A percentile compares a stretch with the other conserved stretches of the same genome.
Conservation (phyloP, 2,329 filamentous ascomycete species). For the Zalaria obscura region DNA sequence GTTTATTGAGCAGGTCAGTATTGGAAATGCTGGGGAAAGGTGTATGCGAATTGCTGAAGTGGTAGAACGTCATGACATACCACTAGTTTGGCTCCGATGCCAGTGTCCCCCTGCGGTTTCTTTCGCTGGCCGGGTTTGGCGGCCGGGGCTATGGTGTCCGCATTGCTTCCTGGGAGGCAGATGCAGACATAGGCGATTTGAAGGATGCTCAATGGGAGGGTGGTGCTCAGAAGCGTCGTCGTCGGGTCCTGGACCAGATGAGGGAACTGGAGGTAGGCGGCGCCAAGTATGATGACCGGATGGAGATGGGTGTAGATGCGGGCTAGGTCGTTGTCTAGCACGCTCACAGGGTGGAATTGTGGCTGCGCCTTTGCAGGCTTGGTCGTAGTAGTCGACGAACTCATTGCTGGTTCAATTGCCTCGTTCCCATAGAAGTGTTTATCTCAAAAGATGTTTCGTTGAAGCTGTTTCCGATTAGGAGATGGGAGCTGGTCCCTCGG, state of each 20-base stretch:
- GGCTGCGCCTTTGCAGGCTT: no score
- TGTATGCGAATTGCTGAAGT: background rate
- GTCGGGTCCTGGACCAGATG: conserved; percentile 58
- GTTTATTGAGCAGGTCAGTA: background rate
- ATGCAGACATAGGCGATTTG: conserved; percentile 47
- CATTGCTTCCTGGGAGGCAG: conserved; percentile 42
- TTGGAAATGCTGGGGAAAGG: background rate
- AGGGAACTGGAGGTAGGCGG: conserved; percentile 50
- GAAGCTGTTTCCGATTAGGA: no score
- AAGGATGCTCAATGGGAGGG: conserved; percentile 48
- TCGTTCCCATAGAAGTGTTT: no score
- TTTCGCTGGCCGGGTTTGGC: conserved; percentile 34
- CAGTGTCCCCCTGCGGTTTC: conserved; percentile 18
- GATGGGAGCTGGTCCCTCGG: no score
- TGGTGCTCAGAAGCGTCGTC: conserved; percentile 42
- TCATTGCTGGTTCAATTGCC: no score
- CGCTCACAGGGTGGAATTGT: conserved; percentile 4
- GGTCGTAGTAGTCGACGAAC: no score
- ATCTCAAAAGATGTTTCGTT: no score
- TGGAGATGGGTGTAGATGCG: conserved; percentile 48
- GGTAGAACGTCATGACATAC: conserved; percentile 18
- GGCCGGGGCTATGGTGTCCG: conserved; percentile 12
- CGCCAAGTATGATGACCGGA: conserved; percentile 49
- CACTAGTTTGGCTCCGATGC: conserved; percentile 25
- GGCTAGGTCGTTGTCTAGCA: conserved; percentile 14